Evolutionary conservation across 2,329 filamentous ascomycete genomes (phyloP).

Genomic region (Emericellopsis cladophorae): DNA sequence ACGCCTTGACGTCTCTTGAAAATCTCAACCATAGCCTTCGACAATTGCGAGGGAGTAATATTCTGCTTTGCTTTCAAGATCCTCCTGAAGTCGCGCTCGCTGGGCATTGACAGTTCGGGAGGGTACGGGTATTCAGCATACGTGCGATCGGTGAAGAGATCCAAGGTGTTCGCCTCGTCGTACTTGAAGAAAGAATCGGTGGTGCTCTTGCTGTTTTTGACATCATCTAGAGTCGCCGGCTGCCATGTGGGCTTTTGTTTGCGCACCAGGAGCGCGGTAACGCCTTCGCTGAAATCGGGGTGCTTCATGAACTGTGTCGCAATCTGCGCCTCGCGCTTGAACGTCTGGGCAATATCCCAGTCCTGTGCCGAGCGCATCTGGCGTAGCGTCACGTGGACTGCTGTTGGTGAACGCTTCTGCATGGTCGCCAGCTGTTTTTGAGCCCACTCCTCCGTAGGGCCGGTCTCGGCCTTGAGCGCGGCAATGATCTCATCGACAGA

Average conservation of each 20-base stretch:
- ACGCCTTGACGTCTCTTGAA: slow-evolving; percentile 57
- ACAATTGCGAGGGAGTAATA: slow-evolving; percentile 39
- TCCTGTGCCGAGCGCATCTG: slow-evolving; percentile 65
- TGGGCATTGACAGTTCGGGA: slow-evolving; percentile 54
- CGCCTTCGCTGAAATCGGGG: slow-evolving; percentile 84
- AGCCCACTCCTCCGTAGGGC: slow-evolving; percentile 63
- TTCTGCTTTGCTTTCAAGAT: slow-evolving; percentile 18
- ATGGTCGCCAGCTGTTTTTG: slow-evolving; percentile 64
- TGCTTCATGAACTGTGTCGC: slow-evolving; percentile 81
- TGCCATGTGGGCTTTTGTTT: slow-evolving; percentile 64
- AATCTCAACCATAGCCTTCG: slow-evolving; percentile 46
- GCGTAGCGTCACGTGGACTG: slow-evolving; percentile 70
- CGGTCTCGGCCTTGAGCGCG: slow-evolving; percentile 44
- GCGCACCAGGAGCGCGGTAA: slow-evolving; percentile 66
- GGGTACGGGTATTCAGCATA: slow-evolving; percentile 65
- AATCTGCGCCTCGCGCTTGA: slow-evolving; percentile 75
- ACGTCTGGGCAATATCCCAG: slow-evolving; percentile 79
- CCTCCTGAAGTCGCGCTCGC: slow-evolving; percentile 46
- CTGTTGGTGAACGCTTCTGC: slow-evolving; percentile 68
- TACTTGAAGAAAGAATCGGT: slow-evolving; percentile 56
- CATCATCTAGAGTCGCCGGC: slow-evolving; percentile 58
- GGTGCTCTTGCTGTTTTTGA: slow-evolving; percentile 41
- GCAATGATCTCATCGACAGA: slow-evolving; percentile 57
- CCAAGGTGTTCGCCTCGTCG: slow-evolving; percentile 31
- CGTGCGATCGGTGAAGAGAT: slow-evolving; percentile 47